Evolutionary conservation across 176 grass and related monocot genomes (phyloP), one percentile per base, ranked within the genome.

Genomic region (Oryza punctata): DNA sequence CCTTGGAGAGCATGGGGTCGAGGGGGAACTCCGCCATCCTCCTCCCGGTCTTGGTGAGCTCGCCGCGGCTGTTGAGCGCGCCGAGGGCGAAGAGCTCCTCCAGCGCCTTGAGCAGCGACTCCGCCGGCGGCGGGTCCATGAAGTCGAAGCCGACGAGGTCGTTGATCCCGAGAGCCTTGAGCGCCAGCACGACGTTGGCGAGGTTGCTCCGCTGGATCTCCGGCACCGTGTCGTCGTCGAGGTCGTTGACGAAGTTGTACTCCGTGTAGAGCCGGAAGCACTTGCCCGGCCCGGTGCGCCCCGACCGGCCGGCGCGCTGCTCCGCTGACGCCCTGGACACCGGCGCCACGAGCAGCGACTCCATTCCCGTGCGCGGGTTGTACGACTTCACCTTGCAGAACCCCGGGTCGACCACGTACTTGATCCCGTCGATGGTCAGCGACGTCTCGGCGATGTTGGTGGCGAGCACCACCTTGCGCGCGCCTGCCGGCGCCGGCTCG

Each of bases 371-470:
- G 27, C 85, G 71, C 76, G 93, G 93, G 70, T 85, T 90, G 80
- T 91, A 92, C 19, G 86, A 86, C 69, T 92, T 95, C 52, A 88
- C 74, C 80, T 95, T 92, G 30, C 74, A 90, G 78, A 92, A 90
- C 4, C 90, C 87, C 10, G 85, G 78, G 77, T 95, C 87, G 9
- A 92, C 82, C 59, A 95, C 87, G 65, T 88, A 94, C 76, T 75
- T 81, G 63, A 95, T 90, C n/a, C 85, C 87, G 77, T 95, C 93
- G 59, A 95, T 90, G 6, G 90, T 92, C 76, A 92, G 85, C 61
- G 93, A 94, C 32, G 93, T 94, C 86, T 94, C 93, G 67, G 90
- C 93, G 73, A 94, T 86, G 81, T 94, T 94, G 29, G 93, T 94
- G 12, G 93, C 85, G 7, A 94, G 81, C 4, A 92, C 87, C 32